A percentile compares a stretch with the other conserved stretches of the same genome.
Conservation (phyloP, 108 stramenopile genomes). For the Fistulifera pelliculosa region DNA sequence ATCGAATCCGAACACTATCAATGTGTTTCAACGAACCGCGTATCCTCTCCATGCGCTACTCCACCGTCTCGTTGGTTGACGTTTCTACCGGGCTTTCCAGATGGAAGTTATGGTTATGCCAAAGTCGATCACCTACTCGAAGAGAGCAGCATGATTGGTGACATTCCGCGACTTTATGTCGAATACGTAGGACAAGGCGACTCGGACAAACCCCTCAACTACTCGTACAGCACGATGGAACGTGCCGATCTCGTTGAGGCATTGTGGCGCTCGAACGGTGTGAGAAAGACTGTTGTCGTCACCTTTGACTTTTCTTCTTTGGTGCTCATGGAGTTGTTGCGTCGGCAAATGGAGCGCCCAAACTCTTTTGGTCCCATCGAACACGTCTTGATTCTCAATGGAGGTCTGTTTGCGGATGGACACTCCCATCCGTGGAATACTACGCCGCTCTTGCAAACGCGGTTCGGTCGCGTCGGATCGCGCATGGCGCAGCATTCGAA, state of each 20-base stretch:
- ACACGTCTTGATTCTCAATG: conserved; percentile 13
- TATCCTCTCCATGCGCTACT: background rate
- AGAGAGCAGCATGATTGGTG: background rate
- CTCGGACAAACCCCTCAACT: conserved; percentile 5
- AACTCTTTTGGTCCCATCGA: conserved; percentile 2
- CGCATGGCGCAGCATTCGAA: conserved; percentile 3
- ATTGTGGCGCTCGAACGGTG: conserved; percentile 6
- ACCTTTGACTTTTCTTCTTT: conserved; percentile 7
- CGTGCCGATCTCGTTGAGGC: conserved; percentile 17
- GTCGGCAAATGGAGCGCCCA: conserved; percentile 11
- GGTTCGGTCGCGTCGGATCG: conserved; percentile 1
- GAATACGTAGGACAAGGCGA: conserved; percentile 16
- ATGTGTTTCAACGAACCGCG: conserved; percentile 7
- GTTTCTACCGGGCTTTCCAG: conserved; percentile 10
- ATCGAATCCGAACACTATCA: conserved; percentile 3
- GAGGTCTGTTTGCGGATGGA: conserved; percentile 11
- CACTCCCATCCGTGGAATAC: conserved; percentile 1
- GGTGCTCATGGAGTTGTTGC: conserved; percentile 15
- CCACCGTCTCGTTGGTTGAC: conserved; percentile 11
- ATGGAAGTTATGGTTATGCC: conserved; percentile 10
- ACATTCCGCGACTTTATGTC: conserved; percentile 7
- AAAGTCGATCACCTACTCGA: conserved; percentile 6
- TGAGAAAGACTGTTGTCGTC: conserved; percentile 11
- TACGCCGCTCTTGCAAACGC: conserved; percentile 2
- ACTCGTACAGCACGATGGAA: conserved; percentile 11